A percentile compares a stretch with the other conserved stretches of the same genome.
Evolutionary conservation across 2,329 filamentous ascomycete genomes (phyloP).

Genomic region (Eutypa lata): DNA sequence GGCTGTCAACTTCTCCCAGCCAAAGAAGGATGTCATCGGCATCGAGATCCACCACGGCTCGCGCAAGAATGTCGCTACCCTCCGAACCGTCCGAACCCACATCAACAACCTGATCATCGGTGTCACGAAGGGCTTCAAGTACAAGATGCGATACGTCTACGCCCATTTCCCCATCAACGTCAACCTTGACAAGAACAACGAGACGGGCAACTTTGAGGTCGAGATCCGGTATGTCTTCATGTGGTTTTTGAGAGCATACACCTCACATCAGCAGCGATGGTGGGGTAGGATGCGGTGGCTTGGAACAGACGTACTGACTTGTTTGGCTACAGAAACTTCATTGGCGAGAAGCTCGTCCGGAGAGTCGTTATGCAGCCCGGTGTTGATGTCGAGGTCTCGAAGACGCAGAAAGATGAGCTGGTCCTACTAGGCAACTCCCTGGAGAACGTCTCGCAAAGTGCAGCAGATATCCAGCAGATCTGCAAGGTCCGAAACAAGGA

Average conservation of each 20-base stretch:
- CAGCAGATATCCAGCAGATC: slow-evolving; percentile 99
- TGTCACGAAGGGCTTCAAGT: slow-evolving; percentile 99
- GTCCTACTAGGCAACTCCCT: slow-evolving; percentile 90
- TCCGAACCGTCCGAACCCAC: slow-evolving; percentile 95
- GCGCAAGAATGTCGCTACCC: slow-evolving; percentile 96
- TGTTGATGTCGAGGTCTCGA: slow-evolving; percentile 86
- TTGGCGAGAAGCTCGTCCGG: slow-evolving; percentile 99
- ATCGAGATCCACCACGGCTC: slow-evolving; percentile 98
- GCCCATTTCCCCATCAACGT: slow-evolving; percentile 99
- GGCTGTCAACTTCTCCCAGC: slow-evolving; percentile 90
- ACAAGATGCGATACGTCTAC: slow-evolving; percentile 99
- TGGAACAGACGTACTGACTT: slow-evolving; percentile 23
- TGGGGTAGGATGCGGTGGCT: neutral
- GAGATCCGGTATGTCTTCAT: slow-evolving; percentile 81
- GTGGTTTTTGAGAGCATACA: slow-evolving; percentile 3
- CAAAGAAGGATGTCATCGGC: slow-evolving; percentile 81
- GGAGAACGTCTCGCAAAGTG: slow-evolving; percentile 95
- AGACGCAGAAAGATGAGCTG: slow-evolving; percentile 97
- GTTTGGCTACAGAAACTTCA: slow-evolving; percentile 73
- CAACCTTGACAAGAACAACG: slow-evolving; percentile 94
- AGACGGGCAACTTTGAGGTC: slow-evolving; percentile 84
- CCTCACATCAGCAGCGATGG: slow-evolving; percentile 5
- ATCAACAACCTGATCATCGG: slow-evolving; percentile 99
- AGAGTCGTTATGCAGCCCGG: slow-evolving; percentile 83
- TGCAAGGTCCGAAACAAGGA: slow-evolving; percentile 99